Base-by-base conservation (phyloP, 306 rosid genomes). In the Pachyrhizus erosus region DNA sequence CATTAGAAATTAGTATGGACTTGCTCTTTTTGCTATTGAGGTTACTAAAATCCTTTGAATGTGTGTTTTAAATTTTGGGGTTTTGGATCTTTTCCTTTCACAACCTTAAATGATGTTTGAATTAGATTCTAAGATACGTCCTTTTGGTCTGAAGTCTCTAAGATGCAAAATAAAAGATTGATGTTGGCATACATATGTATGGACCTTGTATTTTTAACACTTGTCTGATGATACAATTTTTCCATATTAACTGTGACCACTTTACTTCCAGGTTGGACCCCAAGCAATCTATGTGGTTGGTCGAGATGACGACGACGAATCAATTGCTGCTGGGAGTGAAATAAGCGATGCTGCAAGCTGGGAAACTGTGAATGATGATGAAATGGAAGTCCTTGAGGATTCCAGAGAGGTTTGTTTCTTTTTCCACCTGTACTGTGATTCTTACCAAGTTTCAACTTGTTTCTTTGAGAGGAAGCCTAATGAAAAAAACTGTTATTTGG, bases 281-380 rank as follows among this genome's bases (percentile, higher is more conserved):
- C 99, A 93, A 90, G 99, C 98, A 77, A 91, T 96, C 75, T 96
- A 93, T 88, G 99, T 93, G 81, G 99, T 96, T 84, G 99, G 94
- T 67, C 96, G 99, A 84, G 99, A 94, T 39, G 99, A 96, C 71
- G 99, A 96, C 42, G 98, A 91, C 15, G 98, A 92, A 80, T 96
- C 99, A 42, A 79, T 96, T 77, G 93, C 87, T 82, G 93, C 91
- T 79, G 98, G 94, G 72, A 96, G 98, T 77, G 99, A 96, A 83
- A 83, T 88, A 73, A 96, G 98, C 76, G 93, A 93, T 89, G 97
- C 94, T 86, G 98, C 97, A 51, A 93, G 98, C 86, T 96, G 99
- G 99, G 99, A 96, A 93, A 96, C 99, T 20, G 97, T 96, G 66
- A 75, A 90, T 76, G 97, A 93, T 78, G 94, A 92, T 48, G 97